These are phyloP conservation scores for Theileria orientalis DNA, from an alignment of 169 alveolate genomes.

Conservation along the genomic window DNA sequence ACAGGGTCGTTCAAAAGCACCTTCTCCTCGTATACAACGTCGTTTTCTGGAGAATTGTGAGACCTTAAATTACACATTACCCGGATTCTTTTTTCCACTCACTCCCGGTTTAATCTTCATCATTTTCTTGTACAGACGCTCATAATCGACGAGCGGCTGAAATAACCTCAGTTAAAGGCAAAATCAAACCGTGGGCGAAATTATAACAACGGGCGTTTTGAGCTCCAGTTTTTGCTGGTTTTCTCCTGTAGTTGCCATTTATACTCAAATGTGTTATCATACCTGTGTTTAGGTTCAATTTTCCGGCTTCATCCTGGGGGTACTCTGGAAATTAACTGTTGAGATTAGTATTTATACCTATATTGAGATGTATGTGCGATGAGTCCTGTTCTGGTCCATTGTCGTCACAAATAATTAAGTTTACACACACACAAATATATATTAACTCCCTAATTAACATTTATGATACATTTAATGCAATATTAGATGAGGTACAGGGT, in stretches of 20 bases:
- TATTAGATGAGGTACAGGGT: too few relatives aligned
- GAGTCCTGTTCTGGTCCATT: not conserved
- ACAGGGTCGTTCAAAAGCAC: conserved; percentile 51
- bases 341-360: conserved; percentile 20
- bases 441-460: conserved; percentile 1
- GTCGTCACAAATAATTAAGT: conserved; percentile 7
- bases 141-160: conserved; percentile 66
- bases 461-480: not conserved
- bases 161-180: not conserved
- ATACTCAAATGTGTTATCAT: not conserved
- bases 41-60: conserved; percentile 23
- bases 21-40: conserved; percentile 49
- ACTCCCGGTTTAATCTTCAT: conserved; percentile 29
- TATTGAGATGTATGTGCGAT: conserved; percentile 56
- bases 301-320: conserved; percentile 46
- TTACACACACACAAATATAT: not conserved
- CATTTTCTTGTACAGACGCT: conserved; percentile 62
- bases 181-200: conserved; percentile 55
- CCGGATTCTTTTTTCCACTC: not conserved
- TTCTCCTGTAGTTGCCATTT: not conserved
- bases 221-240: conserved; percentile 10
- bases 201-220: conserved; percentile 64
- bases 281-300: conserved; percentile 56
- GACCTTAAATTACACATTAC: not conserved
- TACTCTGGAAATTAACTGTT: conserved; percentile 11